Evolutionary conservation across 1,284 basidiomycete genomes (phyloP).

Genomic region (Cutaneotrichosporon spelunceum): DNA sequence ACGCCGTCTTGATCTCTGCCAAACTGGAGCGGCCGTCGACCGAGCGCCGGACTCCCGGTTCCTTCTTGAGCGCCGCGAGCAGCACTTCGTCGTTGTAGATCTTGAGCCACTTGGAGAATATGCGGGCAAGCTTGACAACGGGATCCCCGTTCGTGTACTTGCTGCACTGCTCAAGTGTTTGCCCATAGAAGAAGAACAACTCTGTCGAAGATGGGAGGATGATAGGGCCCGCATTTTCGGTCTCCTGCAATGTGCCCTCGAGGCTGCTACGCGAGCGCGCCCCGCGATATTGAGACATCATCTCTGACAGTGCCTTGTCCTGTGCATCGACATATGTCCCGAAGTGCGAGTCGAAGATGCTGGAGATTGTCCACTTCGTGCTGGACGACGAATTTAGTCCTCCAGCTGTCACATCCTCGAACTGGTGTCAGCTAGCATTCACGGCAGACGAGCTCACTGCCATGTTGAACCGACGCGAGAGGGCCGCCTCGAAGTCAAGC

Average conservation of each 20-base stretch:
- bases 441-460: conserved; percentile 57
- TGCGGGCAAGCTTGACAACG: conserved; percentile 68
- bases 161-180: conserved; percentile 89
- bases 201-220: conserved; percentile 93
- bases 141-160: conserved; percentile 71
- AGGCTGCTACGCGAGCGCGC: conserved; percentile 63
- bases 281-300: conserved; percentile 70
- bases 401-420: conserved; percentile 45
- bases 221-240: conserved; percentile 58
- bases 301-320: conserved; percentile 62
- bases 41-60: conserved; percentile 61
- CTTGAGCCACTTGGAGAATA: conserved; percentile 90
- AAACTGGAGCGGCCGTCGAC: conserved; percentile 71
- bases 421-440: conserved; percentile 33
- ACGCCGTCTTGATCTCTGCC: conserved; percentile 72
- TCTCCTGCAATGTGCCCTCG: conserved; percentile 59
- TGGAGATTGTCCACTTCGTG: conserved; percentile 64
- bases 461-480: conserved; percentile 72
- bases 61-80: conserved; percentile 65
- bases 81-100: conserved; percentile 92
- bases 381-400: conserved; percentile 26
- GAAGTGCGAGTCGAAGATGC: conserved; percentile 88
- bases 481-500: conserved; percentile 75
- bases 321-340: conserved; percentile 92
- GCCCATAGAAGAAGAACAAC: conserved; percentile 94